These are phyloP conservation scores for Lasiosphaeris hirsuta DNA, from an alignment of 495 filamentous ascomycete species.

Conservation along the genomic window DNA sequence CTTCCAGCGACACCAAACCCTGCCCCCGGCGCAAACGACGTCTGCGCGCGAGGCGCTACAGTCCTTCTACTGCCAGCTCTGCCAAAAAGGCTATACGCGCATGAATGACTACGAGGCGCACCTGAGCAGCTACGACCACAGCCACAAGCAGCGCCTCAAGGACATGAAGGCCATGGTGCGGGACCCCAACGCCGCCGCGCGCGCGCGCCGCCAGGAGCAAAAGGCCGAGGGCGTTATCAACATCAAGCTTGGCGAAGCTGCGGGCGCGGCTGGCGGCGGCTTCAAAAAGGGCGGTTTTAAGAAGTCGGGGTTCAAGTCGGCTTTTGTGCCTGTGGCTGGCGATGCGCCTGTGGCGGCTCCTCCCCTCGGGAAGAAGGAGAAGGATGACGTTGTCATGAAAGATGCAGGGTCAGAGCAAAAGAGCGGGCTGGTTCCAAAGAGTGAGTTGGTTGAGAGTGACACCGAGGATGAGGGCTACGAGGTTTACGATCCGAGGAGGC, in stretches of 20 bases:
- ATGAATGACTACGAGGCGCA: conserved; percentile 71
- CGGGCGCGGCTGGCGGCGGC: conserved; percentile 26
- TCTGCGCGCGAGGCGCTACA: conserved; percentile 84
- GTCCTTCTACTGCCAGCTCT: conserved; percentile 80
- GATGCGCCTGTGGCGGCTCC: conserved; percentile 14
- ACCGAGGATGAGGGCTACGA: conserved; percentile 59
- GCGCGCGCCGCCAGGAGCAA: conserved; percentile 67
- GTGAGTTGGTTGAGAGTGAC: conserved; percentile 49
- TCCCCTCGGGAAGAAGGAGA: conserved; percentile 13
- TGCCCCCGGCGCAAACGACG: conserved; percentile 65
- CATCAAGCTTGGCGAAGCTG: conserved; percentile 51
- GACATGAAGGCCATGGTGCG: conserved; percentile 65
- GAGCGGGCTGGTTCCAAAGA: conserved; percentile 15
- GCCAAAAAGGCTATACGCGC: conserved; percentile 65
- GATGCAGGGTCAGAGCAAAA: conserved; percentile 10
- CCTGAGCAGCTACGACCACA: conserved; percentile 67
- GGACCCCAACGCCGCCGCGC: conserved; percentile 53
- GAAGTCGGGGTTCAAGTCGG: conserved; percentile 51
- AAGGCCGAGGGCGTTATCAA: conserved; percentile 62
- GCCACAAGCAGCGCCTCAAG: conserved; percentile 62
- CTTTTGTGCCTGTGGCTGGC: conserved; percentile 44
- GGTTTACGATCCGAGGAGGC: conserved; percentile 51
- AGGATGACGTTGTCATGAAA: conserved; percentile 20
- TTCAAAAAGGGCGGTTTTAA: conserved; percentile 56
- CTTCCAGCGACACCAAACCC: conserved; percentile 46